Conservation (phyloP, 2,329 filamentous ascomycete species). For the Aspergillus candidus region DNA sequence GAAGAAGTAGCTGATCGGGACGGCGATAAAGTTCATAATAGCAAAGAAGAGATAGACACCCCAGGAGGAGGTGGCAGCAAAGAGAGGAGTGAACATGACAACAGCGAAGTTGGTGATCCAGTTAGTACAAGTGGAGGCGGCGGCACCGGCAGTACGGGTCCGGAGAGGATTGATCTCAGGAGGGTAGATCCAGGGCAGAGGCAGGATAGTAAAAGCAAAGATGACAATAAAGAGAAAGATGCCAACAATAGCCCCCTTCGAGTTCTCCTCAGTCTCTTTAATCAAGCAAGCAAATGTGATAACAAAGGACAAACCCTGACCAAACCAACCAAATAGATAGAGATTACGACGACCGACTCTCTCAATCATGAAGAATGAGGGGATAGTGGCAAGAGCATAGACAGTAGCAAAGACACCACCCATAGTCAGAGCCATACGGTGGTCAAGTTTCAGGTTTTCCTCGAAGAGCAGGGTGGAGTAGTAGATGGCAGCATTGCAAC, state of each 20-base stretch:
- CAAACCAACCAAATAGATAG: constrained; percentile 26
- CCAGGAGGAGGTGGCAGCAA: constrained; percentile 29
- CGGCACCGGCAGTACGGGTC: constrained; percentile 48
- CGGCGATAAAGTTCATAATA: constrained; percentile 34
- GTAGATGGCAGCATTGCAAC: constrained; percentile 43
- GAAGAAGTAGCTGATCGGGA: constrained; percentile 48
- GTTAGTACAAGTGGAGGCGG: constrained; percentile 47
- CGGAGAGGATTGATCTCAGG: constrained; percentile 49
- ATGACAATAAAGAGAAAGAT: constrained; percentile 63
- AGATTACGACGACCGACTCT: constrained; percentile 38
- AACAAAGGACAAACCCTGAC: constrained; percentile 30
- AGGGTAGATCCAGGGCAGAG: constrained; percentile 51
- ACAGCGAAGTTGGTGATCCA: constrained; percentile 51
- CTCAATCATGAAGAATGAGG: constrained; percentile 26
- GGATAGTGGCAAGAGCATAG: constrained; percentile 23
- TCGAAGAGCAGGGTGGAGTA: constrained; percentile 43
- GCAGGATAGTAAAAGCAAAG: constrained; percentile 59
- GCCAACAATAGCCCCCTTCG: constrained; percentile 46
- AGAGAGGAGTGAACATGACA: constrained; percentile 44
- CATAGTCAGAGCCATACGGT: constrained; percentile 18
- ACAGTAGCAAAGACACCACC: constrained; percentile 25
- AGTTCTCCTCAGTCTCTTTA: constrained; percentile 12
- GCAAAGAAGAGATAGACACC: constrained; percentile 39
- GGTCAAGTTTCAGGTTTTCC: constrained; percentile 25
- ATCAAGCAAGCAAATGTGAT: constrained; percentile 33